Conservation (phyloP, 2,329 filamentous ascomycete genomes). For the Drechslerella dactyloides region DNA sequence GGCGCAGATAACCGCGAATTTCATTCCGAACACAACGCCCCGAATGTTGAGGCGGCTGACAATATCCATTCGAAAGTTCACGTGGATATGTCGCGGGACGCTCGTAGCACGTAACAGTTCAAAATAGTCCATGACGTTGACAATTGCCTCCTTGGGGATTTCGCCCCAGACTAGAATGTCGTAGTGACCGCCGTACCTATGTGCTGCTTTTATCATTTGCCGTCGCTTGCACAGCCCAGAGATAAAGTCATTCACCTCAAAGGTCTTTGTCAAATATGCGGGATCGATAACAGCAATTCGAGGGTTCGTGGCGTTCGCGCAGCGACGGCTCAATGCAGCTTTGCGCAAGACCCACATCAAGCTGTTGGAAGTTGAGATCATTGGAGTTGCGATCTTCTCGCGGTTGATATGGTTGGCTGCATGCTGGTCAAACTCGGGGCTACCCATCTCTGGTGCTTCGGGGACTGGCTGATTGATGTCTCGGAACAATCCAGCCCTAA, state of each 20-base stretch:
- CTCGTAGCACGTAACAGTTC: conserved; percentile 28
- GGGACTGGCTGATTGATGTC: conserved; percentile 34
- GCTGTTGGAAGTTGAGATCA: conserved; percentile 48
- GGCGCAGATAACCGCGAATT: conserved; percentile 35
- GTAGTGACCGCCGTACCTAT: conserved; percentile 44
- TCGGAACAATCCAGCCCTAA: conserved; percentile 36
- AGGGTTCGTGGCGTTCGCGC: conserved; percentile 29
- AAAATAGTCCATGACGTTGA: conserved; percentile 43
- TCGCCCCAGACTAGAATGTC: conserved; percentile 47
- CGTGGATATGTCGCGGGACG: conserved; percentile 38
- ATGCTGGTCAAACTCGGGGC: conserved; percentile 29
- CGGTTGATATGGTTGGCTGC: conserved; percentile 43
- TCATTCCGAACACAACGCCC: conserved; percentile 34
- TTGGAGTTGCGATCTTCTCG: conserved; percentile 36
- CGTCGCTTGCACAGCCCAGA: conserved; percentile 18
- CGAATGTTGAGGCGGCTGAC: conserved; percentile 30
- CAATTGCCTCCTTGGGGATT: conserved; percentile 31
- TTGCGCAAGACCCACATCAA: conserved; percentile 47
- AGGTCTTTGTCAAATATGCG: conserved; percentile 23
- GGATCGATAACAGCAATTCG: conserved; percentile 43
- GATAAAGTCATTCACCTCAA: conserved; percentile 32
- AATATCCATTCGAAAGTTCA: conserved; percentile 43
- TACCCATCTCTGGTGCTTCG: conserved; percentile 27
- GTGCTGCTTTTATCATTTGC: conserved; percentile 38
- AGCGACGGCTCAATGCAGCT: conserved; percentile 34